phyloP scores from a whole-genome alignment of 1,284 basidiomycete genomes.

The Moesziomyces globuligerus region DNA sequence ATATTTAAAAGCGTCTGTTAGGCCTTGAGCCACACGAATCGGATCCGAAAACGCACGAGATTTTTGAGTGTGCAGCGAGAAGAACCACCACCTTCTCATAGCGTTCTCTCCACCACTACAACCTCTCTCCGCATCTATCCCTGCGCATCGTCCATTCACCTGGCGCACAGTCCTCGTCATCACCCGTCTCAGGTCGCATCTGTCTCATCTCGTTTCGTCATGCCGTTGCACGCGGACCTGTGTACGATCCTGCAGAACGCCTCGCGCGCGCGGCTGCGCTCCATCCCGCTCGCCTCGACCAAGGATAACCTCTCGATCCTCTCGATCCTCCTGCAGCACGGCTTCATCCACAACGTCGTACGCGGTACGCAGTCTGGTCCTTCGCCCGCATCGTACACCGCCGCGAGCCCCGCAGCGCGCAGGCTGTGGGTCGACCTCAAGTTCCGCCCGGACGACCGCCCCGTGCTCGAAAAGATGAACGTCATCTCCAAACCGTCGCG shows the following conservation, averaged over 20 bases:
- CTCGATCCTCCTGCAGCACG: constrained; percentile 83
- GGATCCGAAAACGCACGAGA: constrained; percentile 26
- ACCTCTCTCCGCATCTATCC: background rate
- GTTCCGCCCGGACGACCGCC: constrained; percentile 80
- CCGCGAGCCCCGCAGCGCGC: constrained; percentile 67
- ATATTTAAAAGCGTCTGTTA: background rate
- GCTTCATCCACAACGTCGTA: constrained; percentile 82
- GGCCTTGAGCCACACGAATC: no score
- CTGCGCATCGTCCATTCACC: background rate
- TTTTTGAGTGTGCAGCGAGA: constrained; percentile 25
- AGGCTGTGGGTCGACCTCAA: constrained; percentile 88
- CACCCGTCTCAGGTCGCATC: background rate
- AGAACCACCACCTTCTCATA: constrained; percentile 5
- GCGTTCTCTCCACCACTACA: background rate
- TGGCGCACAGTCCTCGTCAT: background rate
- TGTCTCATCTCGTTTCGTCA: constrained; percentile 9
- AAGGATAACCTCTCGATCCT: constrained; percentile 84
- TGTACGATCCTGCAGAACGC: constrained; percentile 87
- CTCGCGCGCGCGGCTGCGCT: constrained; percentile 80
- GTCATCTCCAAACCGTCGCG: constrained; percentile 80
- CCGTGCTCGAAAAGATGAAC: constrained; percentile 79
- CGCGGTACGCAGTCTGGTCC: constrained; percentile 79
- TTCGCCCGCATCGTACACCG: constrained; percentile 74
- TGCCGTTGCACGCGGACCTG: constrained; percentile 75
- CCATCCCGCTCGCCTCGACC: constrained; percentile 79